Base-by-base conservation (phyloP, 2,329 filamentous ascomycete genomes). In the Colletotrichum sp. region DNA sequence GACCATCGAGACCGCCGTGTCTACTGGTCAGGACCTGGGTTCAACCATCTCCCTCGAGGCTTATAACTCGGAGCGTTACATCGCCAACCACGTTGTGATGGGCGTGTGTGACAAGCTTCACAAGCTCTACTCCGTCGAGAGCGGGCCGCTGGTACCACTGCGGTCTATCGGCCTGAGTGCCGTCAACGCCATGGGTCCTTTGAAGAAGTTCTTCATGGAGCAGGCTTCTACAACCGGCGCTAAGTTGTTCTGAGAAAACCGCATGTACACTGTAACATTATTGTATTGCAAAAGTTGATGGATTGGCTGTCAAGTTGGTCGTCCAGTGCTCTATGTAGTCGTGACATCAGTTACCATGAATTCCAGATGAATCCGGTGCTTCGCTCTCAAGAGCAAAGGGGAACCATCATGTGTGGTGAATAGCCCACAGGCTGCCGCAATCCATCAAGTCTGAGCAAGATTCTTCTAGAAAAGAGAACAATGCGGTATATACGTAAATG, bases 41-140 rank as follows among this genome's bases (percentile, higher is more conserved):
- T 92, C 92, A 21, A 87, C 91, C 43, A 90, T 98, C 84, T 93
- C 94, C 6, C 88, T 99, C 30, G 96, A 98, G 83, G 85, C 91
- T 18, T 99, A 99, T 85, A 93, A 93, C 78, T 88, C 91, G 2
- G 95, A 97, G 81, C 91, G 96, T 52, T 99, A 98, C 84, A 91
- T 93, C 3, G 91, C 92, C 55, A 99, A 99, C 84, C 94, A 94
- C 78, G 89, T 93, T 76, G 90, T 98, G 83, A 88, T 96, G 70
- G 96, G 92, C 72, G 94, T 94, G 61, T 95, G 93, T 78, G 96
- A 99, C 86, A 96, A 98, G 86, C 87, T 99, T 79, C 96, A 98
- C 85, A 98, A 96, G 87, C 86, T 98, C 58, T 99, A 98, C 84
- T 94, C 93, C n/a, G 92, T 95, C 1, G 92, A 92, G 26, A 93